Evolutionary conservation across 2,329 filamentous ascomycete genomes (phyloP).

Genomic region (Fusarium verticillioides): DNA sequence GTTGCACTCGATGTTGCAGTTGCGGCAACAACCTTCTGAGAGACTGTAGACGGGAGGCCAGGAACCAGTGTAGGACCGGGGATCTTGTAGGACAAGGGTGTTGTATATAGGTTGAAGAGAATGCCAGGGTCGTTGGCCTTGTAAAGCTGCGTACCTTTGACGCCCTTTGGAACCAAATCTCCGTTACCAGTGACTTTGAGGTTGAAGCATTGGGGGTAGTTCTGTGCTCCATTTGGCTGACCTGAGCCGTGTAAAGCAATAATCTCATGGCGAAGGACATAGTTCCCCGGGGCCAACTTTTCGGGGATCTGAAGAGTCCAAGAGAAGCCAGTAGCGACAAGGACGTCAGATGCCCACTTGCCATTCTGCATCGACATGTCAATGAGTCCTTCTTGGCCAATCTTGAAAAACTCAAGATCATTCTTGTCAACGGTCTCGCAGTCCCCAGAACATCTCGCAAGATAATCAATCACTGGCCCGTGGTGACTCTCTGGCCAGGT

Average conservation of each 20-base stretch:
- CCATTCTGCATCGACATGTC: constrained; percentile 56
- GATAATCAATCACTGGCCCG: constrained; percentile 71
- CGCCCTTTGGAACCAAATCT: constrained; percentile 47
- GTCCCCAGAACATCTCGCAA: constrained; percentile 68
- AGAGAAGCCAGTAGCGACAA: constrained; percentile 54
- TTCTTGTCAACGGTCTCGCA: constrained; percentile 65
- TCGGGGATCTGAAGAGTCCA: constrained; percentile 50
- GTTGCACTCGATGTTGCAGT: constrained; percentile 38
- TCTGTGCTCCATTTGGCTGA: constrained; percentile 59
- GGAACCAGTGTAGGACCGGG: constrained; percentile 43
- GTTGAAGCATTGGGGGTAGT: constrained; percentile 64
- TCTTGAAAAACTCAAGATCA: constrained; percentile 71
- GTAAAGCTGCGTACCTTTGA: constrained; percentile 47
- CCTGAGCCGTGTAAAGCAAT: constrained; percentile 57
- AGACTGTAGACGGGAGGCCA: constrained; percentile 34
- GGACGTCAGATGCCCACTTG: constrained; percentile 51
- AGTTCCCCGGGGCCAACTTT: constrained; percentile 52
- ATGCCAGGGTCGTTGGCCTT: constrained; percentile 47
- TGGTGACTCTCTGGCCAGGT: constrained; percentile 57
- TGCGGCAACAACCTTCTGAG: constrained; percentile 6
- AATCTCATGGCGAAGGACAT: constrained; percentile 64
- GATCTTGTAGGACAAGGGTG: constrained; percentile 40
- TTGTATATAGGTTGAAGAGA: constrained; percentile 49
- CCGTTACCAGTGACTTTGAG: constrained; percentile 57
- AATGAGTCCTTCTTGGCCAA: constrained; percentile 65